Base-by-base conservation (phyloP, 2,329 filamentous ascomycete species). In the Pyrenophora seminiperda region DNA sequence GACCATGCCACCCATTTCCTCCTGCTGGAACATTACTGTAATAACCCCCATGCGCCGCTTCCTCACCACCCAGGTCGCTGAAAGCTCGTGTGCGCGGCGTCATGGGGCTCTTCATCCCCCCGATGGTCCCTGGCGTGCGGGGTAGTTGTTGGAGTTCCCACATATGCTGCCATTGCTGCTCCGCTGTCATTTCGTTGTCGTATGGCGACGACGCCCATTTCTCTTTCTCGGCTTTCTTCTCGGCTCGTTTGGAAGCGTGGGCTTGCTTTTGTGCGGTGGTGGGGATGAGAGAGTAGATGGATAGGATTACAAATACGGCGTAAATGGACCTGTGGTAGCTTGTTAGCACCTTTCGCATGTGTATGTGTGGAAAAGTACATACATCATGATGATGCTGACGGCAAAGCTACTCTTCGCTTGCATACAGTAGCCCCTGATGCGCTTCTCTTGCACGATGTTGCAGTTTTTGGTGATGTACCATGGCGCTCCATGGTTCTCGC, bases 391-490 rank as follows among this genome's bases (percentile, higher is more conserved):
- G 11, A 86, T 72, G 0, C 84, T 85, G 15, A 83, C 77, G 11
- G 81, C 87, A 61, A 90, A 87, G 11, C 80, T 78, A 43, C 79
- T 82, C 69, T 90, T 87, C 5, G 89, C 88, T 68, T 89, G 80
- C 64, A 79, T 73, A 71, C 89, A 93, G 62, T 83, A 84, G 6
- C 72, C 66, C 46, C 79, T 74, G 39, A 81, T 77, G 20, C 81
- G 80, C 41, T 79, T 79, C 4, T 79, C 76, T 44, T 76, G 76
- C 2, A 86, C 85, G 30, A 87, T 78, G 44, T 73, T 77, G 74
- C 89, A 93, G 54, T 82, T 83, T 70, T 88, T 84, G 45, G 82
- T 81, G 61, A 92, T 83, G 70, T 91, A 92, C 89, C 89, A 93
- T 5, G 88, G 82, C 14, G 82, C 81, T 19, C 83, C 79, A 19